phyloP scores from a whole-genome alignment of 495 filamentous ascomycete species.

The Penicillium subrubescens region DNA sequence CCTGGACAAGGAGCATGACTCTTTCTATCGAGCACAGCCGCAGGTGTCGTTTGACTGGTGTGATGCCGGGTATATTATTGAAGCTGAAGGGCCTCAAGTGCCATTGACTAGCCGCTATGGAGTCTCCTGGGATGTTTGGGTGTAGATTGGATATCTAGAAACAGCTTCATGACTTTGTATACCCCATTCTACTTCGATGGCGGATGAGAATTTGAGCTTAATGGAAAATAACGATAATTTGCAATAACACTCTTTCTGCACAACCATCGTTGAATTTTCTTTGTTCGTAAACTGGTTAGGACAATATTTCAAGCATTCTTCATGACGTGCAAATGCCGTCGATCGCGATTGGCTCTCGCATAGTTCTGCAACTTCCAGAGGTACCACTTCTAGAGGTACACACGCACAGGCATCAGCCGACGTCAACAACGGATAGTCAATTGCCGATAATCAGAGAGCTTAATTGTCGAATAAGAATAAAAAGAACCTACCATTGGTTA shows the following conservation, averaged over 20 bases:
- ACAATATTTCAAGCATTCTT: not conserved
- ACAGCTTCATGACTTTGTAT: not conserved
- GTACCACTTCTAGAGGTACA: not conserved
- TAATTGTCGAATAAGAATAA: not conserved
- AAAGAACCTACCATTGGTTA: not conserved
- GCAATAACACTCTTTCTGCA: not conserved
- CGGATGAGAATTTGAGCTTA: not conserved
- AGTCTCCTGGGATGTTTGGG: constrained; percentile 38
- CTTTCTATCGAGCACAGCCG: constrained; percentile 56
- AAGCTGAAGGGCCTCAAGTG: constrained; percentile 61
- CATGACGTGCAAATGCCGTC: not conserved
- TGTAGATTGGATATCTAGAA: constrained; percentile 13
- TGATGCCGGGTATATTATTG: constrained; percentile 60
- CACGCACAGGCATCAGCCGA: no score
- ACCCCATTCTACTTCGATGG: not conserved
- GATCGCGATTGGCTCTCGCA: not conserved
- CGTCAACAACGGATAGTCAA: not conserved
- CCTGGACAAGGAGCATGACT: constrained; percentile 53
- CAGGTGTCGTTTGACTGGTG: constrained; percentile 58
- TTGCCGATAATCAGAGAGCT: not conserved
- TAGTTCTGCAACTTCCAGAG: not conserved
- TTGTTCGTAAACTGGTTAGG: not conserved
- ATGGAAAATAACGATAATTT: not conserved
- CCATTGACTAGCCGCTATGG: constrained; percentile 34
- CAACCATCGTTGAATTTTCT: not conserved